Percentiles rank a stretch among this genome's conserved stretches.
phyloP scores from a whole-genome alignment of 2,329 filamentous ascomycete genomes.

The Polychaeton citri region DNA sequence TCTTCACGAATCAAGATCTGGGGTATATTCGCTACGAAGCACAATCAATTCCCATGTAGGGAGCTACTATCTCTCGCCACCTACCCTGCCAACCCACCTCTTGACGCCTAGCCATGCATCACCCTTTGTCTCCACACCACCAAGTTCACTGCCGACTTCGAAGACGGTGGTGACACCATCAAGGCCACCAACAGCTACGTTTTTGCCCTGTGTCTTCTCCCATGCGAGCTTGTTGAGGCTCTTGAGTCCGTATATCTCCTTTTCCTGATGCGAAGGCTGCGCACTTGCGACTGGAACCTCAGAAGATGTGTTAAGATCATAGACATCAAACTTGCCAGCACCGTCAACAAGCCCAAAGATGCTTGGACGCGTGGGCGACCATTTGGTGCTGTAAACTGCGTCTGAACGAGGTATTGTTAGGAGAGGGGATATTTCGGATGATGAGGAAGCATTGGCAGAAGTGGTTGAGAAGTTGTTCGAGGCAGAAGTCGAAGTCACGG shows the following conservation, averaged over 20 bases:
- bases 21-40: no score
- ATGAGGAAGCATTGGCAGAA: slow-evolving; percentile 23
- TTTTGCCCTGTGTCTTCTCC: slow-evolving; percentile 79
- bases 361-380: slow-evolving; percentile 87
- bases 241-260: slow-evolving; percentile 36
- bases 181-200: slow-evolving; percentile 79
- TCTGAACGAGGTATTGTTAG: slow-evolving; percentile 90
- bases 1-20: no score
- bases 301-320: slow-evolving; percentile 85
- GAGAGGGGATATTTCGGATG: slow-evolving; percentile 41
- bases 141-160: slow-evolving; percentile 71
- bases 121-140: slow-evolving; percentile 65
- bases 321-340: slow-evolving; percentile 80
- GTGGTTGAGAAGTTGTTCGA: slow-evolving; percentile 18
- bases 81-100: slow-evolving; percentile 56
- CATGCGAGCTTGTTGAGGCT: slow-evolving; percentile 90
- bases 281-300: slow-evolving; percentile 82
- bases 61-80: slow-evolving; percentile 1
- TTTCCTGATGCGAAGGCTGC: slow-evolving; percentile 23
- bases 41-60: no score
- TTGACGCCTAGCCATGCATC: slow-evolving; percentile 94
- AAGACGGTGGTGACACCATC: slow-evolving; percentile 86
- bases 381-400: slow-evolving; percentile 88
- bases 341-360: slow-evolving; percentile 94
- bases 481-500: slow-evolving; percentile 27